Percentiles rank a stretch among this genome's conserved stretches.
Evolutionary conservation across 208 protist species (phyloP).

Genomic region (Leishmania braziliensis): DNA sequence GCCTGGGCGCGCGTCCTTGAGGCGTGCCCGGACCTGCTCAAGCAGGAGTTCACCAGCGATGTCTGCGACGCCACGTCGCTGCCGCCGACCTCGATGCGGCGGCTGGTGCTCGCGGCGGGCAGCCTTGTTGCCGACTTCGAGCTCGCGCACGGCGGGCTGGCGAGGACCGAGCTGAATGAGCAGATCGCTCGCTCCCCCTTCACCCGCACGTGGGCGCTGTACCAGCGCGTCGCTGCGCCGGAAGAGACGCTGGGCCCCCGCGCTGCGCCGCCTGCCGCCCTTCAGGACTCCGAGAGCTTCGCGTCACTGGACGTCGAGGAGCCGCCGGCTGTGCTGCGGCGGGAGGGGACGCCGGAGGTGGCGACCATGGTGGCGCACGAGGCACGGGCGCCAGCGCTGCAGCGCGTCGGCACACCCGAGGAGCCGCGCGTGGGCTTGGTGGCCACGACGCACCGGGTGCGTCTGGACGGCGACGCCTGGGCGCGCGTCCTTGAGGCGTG

Average conservation of each 20-base stretch:
- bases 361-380: too few species aligned
- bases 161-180: conserved; percentile 22
- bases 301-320: conserved; percentile 3
- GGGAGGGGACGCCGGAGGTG: background rate
- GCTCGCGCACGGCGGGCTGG: conserved; percentile 17
- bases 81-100: conserved; percentile 1
- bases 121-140: conserved; percentile 32
- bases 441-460: too few species aligned
- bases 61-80: conserved; percentile 31
- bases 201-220: conserved; percentile 21
- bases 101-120: conserved; percentile 20
- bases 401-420: too few species aligned
- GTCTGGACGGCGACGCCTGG: too few species aligned
- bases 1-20: conserved; percentile 39
- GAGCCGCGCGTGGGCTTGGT: background rate
- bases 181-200: conserved; percentile 15
- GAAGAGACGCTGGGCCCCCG: background rate
- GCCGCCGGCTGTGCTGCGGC: background rate
- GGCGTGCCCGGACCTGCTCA: conserved; percentile 27
- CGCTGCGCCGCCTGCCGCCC: background rate
- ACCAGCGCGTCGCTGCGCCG: conserved; percentile 6
- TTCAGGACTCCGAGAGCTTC: conserved; percentile 5
- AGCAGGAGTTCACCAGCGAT: conserved; percentile 42
- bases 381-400: too few species aligned
- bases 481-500: too few species aligned